Base-by-base conservation (phyloP, 352 stramenopile species). In the Phytophthora hibernalis region DNA sequence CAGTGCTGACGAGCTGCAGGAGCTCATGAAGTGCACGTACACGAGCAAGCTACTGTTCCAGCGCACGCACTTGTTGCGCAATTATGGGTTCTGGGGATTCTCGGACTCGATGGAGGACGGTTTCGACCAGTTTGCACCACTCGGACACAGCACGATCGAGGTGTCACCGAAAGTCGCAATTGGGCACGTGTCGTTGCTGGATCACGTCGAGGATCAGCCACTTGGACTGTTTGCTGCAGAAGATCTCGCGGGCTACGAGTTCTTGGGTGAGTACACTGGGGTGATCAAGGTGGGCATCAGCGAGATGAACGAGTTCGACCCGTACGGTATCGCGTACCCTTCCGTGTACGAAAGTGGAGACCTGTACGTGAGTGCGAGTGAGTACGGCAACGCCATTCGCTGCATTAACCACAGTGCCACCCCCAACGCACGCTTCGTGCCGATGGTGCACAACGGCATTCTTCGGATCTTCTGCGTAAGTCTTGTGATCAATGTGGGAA, bases 61-160 rank as follows among this genome's bases (percentile, higher is more conserved):
- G 65, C 74, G 81, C 47, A 79, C 83, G 57, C 62, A 68, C 11
- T 70, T 92, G 77, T 68, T 94, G 60, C 70, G 80, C 31, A 94
- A 92, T 59, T 94, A 94, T 58, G 79, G 55, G 22, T 93, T 92
- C 63, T 92, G 83, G 77, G 85, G 83, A 22, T 92, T 91, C 58
- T 83, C 80, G 18, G 81, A 83, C 68, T 71, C 66, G 40, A 54
- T 70, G 13, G 52, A 77, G 28, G 77, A 92, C 40, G 81, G 76
- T 10, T 90, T 88, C 33, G 68, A 80, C 5, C 63, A 80, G 22
- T 77, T 88, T 16, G 56, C 54, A 0, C 54, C 72, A n/a, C 53
- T 74, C 5, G 20, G 38, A 15, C 52, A 72, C 59, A 48, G 54
- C 15, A 69, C 55, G n/a, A 53, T 61, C 7, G 61, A 74, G 22